These are phyloP conservation scores for Neurospora sp. DNA, from an alignment of 495 filamentous ascomycete species.

Conservation along the genomic window DNA sequence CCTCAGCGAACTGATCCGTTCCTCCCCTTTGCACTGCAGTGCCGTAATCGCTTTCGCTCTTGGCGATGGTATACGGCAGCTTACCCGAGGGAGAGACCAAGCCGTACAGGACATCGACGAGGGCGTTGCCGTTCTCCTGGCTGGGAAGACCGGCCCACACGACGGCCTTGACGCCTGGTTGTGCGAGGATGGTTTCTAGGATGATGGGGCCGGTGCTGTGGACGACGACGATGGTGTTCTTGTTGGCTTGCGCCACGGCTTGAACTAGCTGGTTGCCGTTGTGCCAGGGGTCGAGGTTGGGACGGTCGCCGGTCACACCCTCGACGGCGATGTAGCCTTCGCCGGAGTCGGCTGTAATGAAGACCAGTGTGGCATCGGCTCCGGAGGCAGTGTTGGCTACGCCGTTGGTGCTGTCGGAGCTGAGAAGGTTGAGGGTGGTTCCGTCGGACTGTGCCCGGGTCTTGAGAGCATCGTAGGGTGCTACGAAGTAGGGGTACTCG, in stretches of 20 bases:
- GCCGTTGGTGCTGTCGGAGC: constrained; percentile 39
- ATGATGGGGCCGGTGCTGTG: constrained; percentile 86
- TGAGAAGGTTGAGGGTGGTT: constrained; percentile 35
- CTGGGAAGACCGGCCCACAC: constrained; percentile 85
- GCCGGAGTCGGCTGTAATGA: constrained; percentile 56
- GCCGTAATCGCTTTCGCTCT: constrained; percentile 68
- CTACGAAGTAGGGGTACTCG: constrained; percentile 46
- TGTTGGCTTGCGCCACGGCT: constrained; percentile 50
- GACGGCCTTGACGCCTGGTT: constrained; percentile 67
- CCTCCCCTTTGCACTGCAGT: constrained; percentile 40
- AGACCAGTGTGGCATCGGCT: constrained; percentile 53
- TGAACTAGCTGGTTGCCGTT: constrained; percentile 62
- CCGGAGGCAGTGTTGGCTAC: constrained; percentile 39
- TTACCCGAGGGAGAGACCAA: constrained; percentile 71
- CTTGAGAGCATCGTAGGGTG: constrained; percentile 46
- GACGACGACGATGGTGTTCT: constrained; percentile 77
- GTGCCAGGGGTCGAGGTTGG: constrained; percentile 62
- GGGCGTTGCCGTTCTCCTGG: constrained; percentile 80
- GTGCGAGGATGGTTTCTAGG: constrained; percentile 70
- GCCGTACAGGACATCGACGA: constrained; percentile 83
- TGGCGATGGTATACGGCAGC: constrained; percentile 86
- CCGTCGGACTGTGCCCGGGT: constrained; percentile 37
- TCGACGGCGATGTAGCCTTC: constrained; percentile 60
- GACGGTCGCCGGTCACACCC: constrained; percentile 47
- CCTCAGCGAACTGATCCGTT: constrained; percentile 60